These are phyloP conservation scores for Rosa multiflora DNA, from an alignment of 306 rosid species.

Conservation along the genomic window DNA sequence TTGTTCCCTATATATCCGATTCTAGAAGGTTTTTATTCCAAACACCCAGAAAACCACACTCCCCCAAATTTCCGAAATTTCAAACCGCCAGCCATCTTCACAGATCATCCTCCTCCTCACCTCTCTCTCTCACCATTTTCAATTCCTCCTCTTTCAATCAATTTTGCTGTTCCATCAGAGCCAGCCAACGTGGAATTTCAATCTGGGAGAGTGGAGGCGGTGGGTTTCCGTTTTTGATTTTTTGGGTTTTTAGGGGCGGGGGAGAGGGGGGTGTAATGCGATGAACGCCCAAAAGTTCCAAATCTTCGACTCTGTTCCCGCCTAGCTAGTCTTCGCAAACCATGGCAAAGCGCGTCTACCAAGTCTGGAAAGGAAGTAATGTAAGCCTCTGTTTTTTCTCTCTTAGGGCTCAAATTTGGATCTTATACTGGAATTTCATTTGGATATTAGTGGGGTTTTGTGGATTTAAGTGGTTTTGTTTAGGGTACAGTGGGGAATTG, in stretches of 20 bases:
- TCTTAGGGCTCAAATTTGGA: constrained; percentile 5
- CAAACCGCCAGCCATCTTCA: constrained; percentile 13
- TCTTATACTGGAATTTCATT: constrained; percentile 21
- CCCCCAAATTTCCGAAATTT: constrained; percentile 2
- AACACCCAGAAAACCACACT: neutral
- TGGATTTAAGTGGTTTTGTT: constrained; percentile 27
- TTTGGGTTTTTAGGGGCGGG: constrained; percentile 1
- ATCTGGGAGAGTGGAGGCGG: constrained; percentile 22
- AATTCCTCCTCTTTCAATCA: neutral
- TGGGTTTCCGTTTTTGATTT: constrained; percentile 9
- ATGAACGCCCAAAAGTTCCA: constrained; percentile 48
- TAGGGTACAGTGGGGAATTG: neutral
- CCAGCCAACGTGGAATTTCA: neutral
- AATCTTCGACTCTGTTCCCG: constrained; percentile 35
- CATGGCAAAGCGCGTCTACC: constrained; percentile 92
- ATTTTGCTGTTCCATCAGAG: neutral
- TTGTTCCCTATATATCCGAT: neutral
- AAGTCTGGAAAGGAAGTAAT: constrained; percentile 94
- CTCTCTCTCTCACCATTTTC: neutral
- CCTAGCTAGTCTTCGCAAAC: constrained; percentile 35
- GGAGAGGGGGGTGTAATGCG: constrained; percentile 8
- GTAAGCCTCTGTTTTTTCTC: constrained; percentile 45
- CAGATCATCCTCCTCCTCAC: neutral
- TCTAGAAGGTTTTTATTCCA: neutral
- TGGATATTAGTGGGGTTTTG: constrained; percentile 27